Base-by-base conservation (phyloP, 345 rosid species). In the Chamaenerion angustifolium region DNA sequence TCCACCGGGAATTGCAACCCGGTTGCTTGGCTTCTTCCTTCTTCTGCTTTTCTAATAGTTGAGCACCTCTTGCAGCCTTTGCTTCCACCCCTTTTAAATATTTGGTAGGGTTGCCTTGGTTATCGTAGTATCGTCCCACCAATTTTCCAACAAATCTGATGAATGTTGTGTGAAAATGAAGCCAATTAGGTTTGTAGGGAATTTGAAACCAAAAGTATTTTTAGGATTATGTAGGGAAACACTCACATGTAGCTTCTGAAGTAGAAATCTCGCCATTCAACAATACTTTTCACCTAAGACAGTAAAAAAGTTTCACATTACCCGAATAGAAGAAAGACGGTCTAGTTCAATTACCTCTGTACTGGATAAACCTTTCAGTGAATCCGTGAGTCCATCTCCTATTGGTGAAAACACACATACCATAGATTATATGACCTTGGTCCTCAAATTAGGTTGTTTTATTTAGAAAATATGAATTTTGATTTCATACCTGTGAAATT, bases 321-420 rank as follows among this genome's bases (percentile, higher is more conserved):
- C 12, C 19, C 14, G 16, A 11, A 19, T 11, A 0, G 12, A 50
- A 50, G 10, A 3, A 49, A 40, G 11, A 50, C n/a, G 19, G 37
- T 31, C 37, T 31, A 31, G 6, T 31, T 31, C 37, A 25, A 51
- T 68, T 69, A 90, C 96, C 81, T 83, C 92, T 48, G 85, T 61
- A 68, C 86, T 86, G 47, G 95, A 81, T 56, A 90, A 66, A 45
- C 76, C 92, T 54, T 25, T 77, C 67, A 90, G 54, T 2, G 88
- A 81, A 66, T 86, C 94, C 2, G 86, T 79, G 45, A 90, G 88
- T 55, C 98, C 98, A 64, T 90, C 94, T 62, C 92, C 98, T 86
- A 74, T 55, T 58, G 43, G n/a, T n/a, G 25, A 64, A 54, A 61
- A 46, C n/a, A n/a, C n/a, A 15, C 2, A 21, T 2, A 21, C 3